These are phyloP conservation scores for Lactifluus echinatus DNA, from an alignment of 768 basidiomycete genomes.

Conservation along the genomic window DNA sequence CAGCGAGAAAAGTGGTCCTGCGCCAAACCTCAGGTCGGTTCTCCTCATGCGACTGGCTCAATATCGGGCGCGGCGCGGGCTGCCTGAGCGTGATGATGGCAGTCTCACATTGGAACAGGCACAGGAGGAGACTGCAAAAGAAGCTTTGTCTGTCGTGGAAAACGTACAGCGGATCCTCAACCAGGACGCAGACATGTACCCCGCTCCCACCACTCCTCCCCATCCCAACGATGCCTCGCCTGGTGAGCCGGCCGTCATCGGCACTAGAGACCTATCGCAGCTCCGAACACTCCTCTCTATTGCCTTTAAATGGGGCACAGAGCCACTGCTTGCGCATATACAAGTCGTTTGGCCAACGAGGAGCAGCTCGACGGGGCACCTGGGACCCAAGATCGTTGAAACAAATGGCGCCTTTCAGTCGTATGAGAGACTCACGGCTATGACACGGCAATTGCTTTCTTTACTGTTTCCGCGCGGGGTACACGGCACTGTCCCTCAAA, in stretches of 20 bases:
- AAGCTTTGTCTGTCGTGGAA: conserved; percentile 17
- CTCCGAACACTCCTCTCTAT: conserved; percentile 59
- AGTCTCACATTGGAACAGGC: conserved; percentile 8
- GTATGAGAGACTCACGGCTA: conserved; percentile 35
- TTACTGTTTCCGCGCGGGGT: conserved; percentile 48
- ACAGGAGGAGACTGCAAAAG: conserved; percentile 14
- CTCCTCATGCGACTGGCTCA: conserved; percentile 14
- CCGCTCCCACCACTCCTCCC: not conserved
- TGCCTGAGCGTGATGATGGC: conserved; percentile 3
- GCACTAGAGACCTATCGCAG: conserved; percentile 55
- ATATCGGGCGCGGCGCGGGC: conserved; percentile 11
- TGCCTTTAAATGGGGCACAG: conserved; percentile 63
- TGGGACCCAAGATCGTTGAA: conserved; percentile 36
- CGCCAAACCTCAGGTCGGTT: conserved; percentile 9
- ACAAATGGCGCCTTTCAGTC: conserved; percentile 36
- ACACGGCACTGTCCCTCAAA: conserved; percentile 43
- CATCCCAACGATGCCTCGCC: not conserved
- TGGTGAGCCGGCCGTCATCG: conserved; percentile 35
- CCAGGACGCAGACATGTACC: not conserved
- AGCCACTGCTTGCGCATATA: conserved; percentile 43
- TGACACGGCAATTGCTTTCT: conserved; percentile 37
- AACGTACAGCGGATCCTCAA: conserved; percentile 17
- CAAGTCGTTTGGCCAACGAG: conserved; percentile 33
- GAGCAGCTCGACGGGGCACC: conserved; percentile 13
- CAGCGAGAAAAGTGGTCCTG: conserved; percentile 6